Evolutionary conservation across 2,329 filamentous ascomycete species (phyloP).

Genomic region (Chrysoporthe puriensis): DNA sequence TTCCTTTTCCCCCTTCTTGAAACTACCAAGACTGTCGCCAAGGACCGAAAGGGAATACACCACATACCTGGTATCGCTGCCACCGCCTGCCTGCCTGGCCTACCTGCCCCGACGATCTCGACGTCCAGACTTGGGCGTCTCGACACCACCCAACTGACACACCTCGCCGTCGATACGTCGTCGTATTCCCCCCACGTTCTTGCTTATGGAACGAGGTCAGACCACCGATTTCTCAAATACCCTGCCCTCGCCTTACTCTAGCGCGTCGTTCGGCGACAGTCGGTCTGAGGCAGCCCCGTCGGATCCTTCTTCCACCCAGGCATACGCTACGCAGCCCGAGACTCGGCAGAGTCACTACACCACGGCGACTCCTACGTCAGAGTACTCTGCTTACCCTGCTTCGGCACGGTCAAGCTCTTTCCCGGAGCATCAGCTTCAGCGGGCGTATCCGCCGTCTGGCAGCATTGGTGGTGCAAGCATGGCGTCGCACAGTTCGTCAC

Average conservation of each 20-base stretch:
- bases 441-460: constrained; percentile 75
- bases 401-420: constrained; percentile 82
- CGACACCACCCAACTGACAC: background rate
- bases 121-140: background rate
- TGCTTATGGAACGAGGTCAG: constrained; percentile 62
- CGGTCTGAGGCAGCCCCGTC: constrained; percentile 79
- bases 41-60: background rate
- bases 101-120: background rate
- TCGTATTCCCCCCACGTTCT: constrained; percentile 2
- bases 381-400: constrained; percentile 79
- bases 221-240: constrained; percentile 78
- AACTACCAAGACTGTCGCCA: background rate
- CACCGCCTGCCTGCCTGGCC: background rate
- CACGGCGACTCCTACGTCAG: constrained; percentile 83
- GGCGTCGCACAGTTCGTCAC: constrained; percentile 98
- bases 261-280: constrained; percentile 66
- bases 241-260: constrained; percentile 76
- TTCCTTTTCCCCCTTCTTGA: background rate
- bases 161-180: background rate
- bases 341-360: constrained; percentile 73
- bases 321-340: constrained; percentile 84
- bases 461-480: constrained; percentile 81
- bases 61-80: background rate
- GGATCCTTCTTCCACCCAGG: constrained; percentile 91
- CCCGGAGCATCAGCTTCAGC: constrained; percentile 79